phyloP scores from a whole-genome alignment of 2,329 filamentous ascomycete genomes.

The Hypoxylon sp. region DNA sequence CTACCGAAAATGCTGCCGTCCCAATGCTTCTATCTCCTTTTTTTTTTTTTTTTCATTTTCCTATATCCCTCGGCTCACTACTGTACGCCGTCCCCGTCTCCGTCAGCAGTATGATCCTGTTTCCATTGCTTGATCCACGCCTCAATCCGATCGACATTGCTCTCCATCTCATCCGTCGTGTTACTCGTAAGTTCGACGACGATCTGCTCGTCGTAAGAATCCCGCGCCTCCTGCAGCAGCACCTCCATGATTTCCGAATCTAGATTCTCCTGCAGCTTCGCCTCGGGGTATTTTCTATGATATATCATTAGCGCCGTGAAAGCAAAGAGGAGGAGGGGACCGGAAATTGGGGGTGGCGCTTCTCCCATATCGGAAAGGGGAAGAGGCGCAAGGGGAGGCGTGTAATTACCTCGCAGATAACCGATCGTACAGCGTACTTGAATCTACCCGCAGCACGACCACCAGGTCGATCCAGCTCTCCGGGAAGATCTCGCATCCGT shows the following conservation, averaged over 20 bases:
- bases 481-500: constrained; percentile 96
- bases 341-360: not conserved
- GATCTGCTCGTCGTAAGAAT: constrained; percentile 87
- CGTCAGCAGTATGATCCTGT: constrained; percentile 67
- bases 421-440: constrained; percentile 86
- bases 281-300: constrained; percentile 82
- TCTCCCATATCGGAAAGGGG: not conserved
- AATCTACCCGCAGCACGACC: constrained; percentile 88
- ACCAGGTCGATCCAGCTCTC: constrained; percentile 95
- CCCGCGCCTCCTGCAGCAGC: constrained; percentile 88
- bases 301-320: not conserved
- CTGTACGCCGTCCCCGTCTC: constrained; percentile 5
- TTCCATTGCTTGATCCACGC: constrained; percentile 89
- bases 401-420: constrained; percentile 75
- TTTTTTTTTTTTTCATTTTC: not conserved
- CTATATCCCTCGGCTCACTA: not conserved
- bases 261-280: constrained; percentile 94
- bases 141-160: constrained; percentile 87
- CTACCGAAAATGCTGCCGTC: constrained; percentile 17
- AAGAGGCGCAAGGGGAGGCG: not conserved
- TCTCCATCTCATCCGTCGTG: constrained; percentile 85
- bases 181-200: constrained; percentile 92
- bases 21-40: not conserved
- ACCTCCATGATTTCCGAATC: constrained; percentile 99
- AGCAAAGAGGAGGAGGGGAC: not conserved